These are phyloP conservation scores for Moniliella sp. DNA, from an alignment of 1,284 basidiomycete species.

Conservation along the genomic window DNA sequence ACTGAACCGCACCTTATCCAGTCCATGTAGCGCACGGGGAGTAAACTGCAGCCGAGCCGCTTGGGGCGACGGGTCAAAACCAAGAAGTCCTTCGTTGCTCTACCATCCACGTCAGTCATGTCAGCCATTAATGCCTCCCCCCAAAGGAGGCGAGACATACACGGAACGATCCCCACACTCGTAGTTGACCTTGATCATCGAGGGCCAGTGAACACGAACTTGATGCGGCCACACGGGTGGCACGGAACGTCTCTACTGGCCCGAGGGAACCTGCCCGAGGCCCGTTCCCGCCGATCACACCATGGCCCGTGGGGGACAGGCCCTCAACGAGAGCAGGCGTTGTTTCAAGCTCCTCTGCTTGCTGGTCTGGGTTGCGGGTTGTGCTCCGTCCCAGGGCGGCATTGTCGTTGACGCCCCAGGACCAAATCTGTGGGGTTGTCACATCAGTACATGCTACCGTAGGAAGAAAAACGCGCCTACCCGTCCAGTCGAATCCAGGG, in stretches of 20 bases:
- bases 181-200: conserved; percentile 56
- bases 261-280: conserved; percentile 54
- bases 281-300: conserved; percentile 32
- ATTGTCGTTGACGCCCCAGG: conserved; percentile 61
- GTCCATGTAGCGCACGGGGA: conserved; percentile 33
- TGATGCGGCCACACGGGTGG: conserved; percentile 60
- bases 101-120: conserved; percentile 34
- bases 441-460: neutral
- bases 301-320: conserved; percentile 34
- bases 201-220: conserved; percentile 66
- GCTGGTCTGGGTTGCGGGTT: conserved; percentile 44
- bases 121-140: conserved; percentile 11
- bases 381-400: conserved; percentile 57
- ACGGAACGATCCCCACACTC: conserved; percentile 45
- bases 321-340: conserved; percentile 52
- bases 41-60: conserved; percentile 12
- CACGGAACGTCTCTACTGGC: conserved; percentile 46
- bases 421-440: neutral
- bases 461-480: conserved; percentile 1
- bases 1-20: conserved; percentile 42
- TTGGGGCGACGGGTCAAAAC: conserved; percentile 49
- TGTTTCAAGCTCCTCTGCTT: conserved; percentile 57
- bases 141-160: too few species aligned
- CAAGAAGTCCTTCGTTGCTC: conserved; percentile 58
- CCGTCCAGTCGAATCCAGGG: conserved; percentile 20